Conservation (phyloP, 805 yeast genomes). For the Candida railenensis region DNA sequence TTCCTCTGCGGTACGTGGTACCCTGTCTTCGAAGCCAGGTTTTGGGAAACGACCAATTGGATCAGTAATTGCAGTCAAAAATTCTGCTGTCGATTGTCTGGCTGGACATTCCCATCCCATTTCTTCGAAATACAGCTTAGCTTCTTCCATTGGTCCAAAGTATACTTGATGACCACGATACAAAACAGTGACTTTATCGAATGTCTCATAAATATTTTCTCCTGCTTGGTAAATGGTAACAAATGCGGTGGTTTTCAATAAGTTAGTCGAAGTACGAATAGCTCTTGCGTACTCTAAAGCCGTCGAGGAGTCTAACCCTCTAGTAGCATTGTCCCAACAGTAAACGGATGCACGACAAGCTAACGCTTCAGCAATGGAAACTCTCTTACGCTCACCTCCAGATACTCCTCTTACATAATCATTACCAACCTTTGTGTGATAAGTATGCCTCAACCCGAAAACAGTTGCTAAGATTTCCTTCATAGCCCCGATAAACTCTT, state of each 20-base stretch:
- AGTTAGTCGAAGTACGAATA: conserved; percentile 34
- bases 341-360: conserved; percentile 41
- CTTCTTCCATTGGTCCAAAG: conserved; percentile 58
- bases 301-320: conserved; percentile 34
- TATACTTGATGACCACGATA: conserved; percentile 50
- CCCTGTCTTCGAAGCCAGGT: conserved; percentile 47
- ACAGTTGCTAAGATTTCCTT: conserved; percentile 28
- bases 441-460: conserved; percentile 30
- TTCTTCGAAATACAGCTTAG: conserved; percentile 55
- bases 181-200: conserved; percentile 30
- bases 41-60: conserved; percentile 56
- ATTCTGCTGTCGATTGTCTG: conserved; percentile 71
- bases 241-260: conserved; percentile 55
- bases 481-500: conserved; percentile 42
- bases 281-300: conserved; percentile 31
- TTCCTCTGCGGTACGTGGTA: conserved; percentile 63
- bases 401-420: conserved; percentile 60
- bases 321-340: conserved; percentile 35
- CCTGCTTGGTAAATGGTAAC: conserved; percentile 51
- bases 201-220: conserved; percentile 26
- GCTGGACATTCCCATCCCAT: conserved; percentile 68
- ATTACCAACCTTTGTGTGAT: conserved; percentile 30
- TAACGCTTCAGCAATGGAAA: conserved; percentile 66
- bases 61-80: conserved; percentile 67
- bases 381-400: conserved; percentile 75